phyloP scores from a whole-genome alignment of 139 green algal genomes.

The Chlorella vulgaris region DNA sequence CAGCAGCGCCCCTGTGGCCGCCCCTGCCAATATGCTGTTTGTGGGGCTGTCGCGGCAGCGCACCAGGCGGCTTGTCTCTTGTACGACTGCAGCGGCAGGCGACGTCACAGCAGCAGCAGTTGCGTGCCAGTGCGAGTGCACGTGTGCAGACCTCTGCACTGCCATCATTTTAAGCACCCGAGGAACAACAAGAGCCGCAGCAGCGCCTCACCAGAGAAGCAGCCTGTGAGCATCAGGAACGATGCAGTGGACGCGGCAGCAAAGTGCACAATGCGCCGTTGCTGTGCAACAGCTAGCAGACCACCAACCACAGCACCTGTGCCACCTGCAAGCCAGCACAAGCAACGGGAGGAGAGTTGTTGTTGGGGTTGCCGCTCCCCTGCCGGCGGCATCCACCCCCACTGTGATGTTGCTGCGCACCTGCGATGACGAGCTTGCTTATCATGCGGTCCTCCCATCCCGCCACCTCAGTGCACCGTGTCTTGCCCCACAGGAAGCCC shows the following conservation, averaged over 20 bases:
- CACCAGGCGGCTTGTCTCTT: constrained; percentile 38
- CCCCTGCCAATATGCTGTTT: constrained; percentile 50
- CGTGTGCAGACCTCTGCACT: not conserved
- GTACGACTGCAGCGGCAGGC: constrained; percentile 26
- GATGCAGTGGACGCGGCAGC: constrained; percentile 31
- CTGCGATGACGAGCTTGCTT: constrained; percentile 29
- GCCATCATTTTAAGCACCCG: not conserved
- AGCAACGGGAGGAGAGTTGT: not conserved
- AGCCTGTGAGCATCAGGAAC: constrained; percentile 33
- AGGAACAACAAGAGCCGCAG: not conserved
- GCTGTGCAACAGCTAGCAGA: constrained; percentile 34
- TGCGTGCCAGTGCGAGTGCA: not conserved
- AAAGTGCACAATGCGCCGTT: constrained; percentile 17
- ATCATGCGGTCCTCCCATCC: constrained; percentile 37
- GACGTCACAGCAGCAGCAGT: not conserved
- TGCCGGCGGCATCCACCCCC: not conserved
- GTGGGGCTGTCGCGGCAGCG: constrained; percentile 40
- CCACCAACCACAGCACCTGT: constrained; percentile 23
- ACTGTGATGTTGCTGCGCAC: not conserved
- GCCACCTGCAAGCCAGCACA: constrained; percentile 24
- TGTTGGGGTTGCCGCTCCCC: not conserved
- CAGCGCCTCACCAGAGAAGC: constrained; percentile 16
- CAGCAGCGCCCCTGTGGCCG: constrained; percentile 42
- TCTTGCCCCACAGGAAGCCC: constrained; percentile 27
- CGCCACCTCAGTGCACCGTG: not conserved